Conservation (phyloP, 345 rosid genomes). For the Citrus hindsii region DNA sequence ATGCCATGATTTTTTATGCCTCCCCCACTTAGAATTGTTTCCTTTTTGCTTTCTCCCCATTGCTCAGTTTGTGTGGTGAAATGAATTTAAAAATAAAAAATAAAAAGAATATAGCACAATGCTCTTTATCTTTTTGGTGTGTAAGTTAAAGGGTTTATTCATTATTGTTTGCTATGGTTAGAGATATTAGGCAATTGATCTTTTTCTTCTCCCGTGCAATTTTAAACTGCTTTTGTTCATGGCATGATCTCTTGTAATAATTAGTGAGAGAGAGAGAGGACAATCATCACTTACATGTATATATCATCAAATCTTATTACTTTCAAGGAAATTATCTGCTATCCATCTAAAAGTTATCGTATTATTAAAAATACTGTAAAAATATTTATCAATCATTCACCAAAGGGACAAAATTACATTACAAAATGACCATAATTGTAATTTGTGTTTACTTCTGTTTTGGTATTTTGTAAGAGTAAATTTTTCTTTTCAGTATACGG, state of each 20-base stretch:
- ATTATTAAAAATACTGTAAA: no score
- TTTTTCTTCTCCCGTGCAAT: neutral
- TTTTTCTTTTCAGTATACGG: no score
- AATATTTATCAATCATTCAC: no score
- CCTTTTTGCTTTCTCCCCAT: conserved; percentile 21
- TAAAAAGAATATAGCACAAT: neutral
- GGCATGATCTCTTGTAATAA: conserved; percentile 14
- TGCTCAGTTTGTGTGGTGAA: conserved; percentile 23
- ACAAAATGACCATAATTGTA: no score
- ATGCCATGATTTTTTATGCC: conserved; percentile 25
- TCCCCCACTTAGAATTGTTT: conserved; percentile 27
- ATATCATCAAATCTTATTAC: no score
- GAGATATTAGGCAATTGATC: neutral
- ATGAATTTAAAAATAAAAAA: neutral
- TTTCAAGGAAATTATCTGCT: no score
- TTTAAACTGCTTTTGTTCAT: neutral
- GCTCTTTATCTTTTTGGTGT: no score
- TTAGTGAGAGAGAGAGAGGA: neutral
- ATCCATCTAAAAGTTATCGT: no score
- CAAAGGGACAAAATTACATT: no score
- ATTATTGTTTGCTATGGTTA: conserved; percentile 6
- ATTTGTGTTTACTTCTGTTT: no score
- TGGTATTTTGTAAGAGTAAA: no score
- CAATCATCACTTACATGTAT: neutral
- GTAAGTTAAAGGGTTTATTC: neutral